Conservation (phyloP, 495 filamentous ascomycete species). For the Lasiosphaeria miniovina region DNA sequence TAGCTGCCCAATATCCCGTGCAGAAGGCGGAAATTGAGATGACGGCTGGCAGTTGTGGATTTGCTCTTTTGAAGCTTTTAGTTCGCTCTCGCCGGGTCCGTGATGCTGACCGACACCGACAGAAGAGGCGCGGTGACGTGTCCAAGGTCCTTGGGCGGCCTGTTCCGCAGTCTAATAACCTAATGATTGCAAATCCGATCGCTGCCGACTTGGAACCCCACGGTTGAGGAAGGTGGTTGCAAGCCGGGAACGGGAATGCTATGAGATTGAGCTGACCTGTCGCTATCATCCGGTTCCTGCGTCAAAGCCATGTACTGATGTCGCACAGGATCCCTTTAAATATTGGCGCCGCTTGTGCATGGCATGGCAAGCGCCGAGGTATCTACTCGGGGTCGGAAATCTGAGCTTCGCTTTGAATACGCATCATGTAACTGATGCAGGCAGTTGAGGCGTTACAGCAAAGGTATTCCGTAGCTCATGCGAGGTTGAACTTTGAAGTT, state of each 20-base stretch:
- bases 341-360: constrained; percentile 13
- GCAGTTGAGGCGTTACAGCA: too few species aligned
- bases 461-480: too few species aligned
- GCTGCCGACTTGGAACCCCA: too few species aligned
- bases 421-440: too few species aligned
- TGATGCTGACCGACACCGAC: too few species aligned
- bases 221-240: background rate
- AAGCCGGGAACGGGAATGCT: background rate
- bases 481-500: too few species aligned
- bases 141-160: background rate
- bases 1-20: constrained; percentile 9
- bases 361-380: constrained; percentile 10
- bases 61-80: background rate
- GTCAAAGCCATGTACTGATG: constrained; percentile 15
- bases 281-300: constrained; percentile 24
- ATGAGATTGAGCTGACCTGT: constrained; percentile 2
- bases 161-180: too few species aligned
- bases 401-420: too few species aligned
- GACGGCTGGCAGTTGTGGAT: background rate
- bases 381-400: too few species aligned
- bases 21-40: constrained; percentile 7
- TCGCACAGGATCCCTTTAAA: constrained; percentile 3
- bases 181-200: too few species aligned
- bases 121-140: background rate
- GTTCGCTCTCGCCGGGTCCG: background rate